These are phyloP conservation scores for Pythium rishiriense DNA, from an alignment of 352 stramenopile genomes.

Conservation along the genomic window DNA sequence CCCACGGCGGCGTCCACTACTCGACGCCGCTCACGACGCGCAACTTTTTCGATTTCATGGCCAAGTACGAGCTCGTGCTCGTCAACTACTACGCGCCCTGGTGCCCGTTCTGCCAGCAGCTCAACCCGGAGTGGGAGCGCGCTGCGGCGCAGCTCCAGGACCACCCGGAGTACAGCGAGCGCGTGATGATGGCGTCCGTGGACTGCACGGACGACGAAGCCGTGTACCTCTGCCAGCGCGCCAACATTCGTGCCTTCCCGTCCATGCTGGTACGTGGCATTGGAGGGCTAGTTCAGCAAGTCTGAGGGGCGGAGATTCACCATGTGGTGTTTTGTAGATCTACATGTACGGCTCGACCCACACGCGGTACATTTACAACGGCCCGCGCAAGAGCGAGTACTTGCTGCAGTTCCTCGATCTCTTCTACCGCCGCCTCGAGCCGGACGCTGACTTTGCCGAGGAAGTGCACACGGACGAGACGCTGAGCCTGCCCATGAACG, in stretches of 20 bases:
- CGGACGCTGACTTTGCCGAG: conserved; percentile 77
- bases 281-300: background rate
- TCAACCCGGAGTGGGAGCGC: conserved; percentile 78
- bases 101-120: conserved; percentile 74
- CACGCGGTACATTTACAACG: conserved; percentile 84
- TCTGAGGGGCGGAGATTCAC: background rate
- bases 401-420: conserved; percentile 82
- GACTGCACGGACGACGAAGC: conserved; percentile 75
- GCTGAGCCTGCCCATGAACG: conserved; percentile 45
- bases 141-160: conserved; percentile 68
- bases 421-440: conserved; percentile 79
- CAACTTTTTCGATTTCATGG: conserved; percentile 80
- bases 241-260: conserved; percentile 77
- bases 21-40: conserved; percentile 61
- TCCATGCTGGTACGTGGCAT: conserved; percentile 58
- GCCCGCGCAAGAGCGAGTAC: conserved; percentile 68
- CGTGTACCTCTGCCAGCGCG: conserved; percentile 62
- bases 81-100: conserved; percentile 87
- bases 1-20: conserved; percentile 64
- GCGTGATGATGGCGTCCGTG: conserved; percentile 77
- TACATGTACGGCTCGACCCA: conserved; percentile 83
- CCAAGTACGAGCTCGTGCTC: conserved; percentile 83
- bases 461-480: conserved; percentile 69
- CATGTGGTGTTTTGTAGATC: conserved; percentile 36
- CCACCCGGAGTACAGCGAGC: conserved; percentile 79